A percentile compares a stretch with the other conserved stretches of the same genome.
These are phyloP conservation scores for Sporisorium iseilematis-ciliati DNA, from an alignment of 1,284 basidiomycete genomes.

Conservation along the genomic window DNA sequence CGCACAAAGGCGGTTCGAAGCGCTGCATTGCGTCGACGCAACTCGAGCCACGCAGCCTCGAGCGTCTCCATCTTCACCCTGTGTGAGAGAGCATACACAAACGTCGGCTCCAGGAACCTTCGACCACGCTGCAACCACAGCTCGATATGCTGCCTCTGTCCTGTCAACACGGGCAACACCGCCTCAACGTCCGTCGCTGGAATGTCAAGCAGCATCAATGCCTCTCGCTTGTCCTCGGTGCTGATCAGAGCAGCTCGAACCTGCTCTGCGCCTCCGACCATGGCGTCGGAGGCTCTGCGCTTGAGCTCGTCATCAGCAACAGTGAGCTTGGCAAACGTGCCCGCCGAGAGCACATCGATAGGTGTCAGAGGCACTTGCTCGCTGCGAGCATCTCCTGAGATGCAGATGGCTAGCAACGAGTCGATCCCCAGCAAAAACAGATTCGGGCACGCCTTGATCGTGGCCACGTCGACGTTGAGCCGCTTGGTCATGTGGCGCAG, in stretches of 20 bases:
- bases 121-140: constrained; percentile 20
- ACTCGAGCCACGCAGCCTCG: constrained; percentile 11
- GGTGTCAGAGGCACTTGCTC: constrained; percentile 15
- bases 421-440: constrained; percentile 25
- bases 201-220: neutral
- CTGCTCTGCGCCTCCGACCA: no score
- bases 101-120: constrained; percentile 25
- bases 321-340: constrained; percentile 7
- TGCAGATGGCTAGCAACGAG: constrained; percentile 23
- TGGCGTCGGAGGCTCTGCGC: neutral
- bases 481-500: constrained; percentile 15
- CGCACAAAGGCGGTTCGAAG: constrained; percentile 22
- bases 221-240: neutral
- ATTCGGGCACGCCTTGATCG: constrained; percentile 12
- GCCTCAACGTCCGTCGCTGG: constrained; percentile 3
- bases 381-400: constrained; percentile 15
- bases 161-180: constrained; percentile 15
- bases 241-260: neutral
- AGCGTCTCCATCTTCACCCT: constrained; percentile 6
- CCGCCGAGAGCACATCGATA: constrained; percentile 15
- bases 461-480: constrained; percentile 3
- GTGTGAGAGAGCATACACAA: constrained; percentile 12
- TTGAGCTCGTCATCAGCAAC: neutral
- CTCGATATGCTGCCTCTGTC: constrained; percentile 23
- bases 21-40: constrained; percentile 15